Evolutionary conservation across 2,329 filamentous ascomycete species (phyloP).

Genomic region (Neopestalotiopsis clavispora): DNA sequence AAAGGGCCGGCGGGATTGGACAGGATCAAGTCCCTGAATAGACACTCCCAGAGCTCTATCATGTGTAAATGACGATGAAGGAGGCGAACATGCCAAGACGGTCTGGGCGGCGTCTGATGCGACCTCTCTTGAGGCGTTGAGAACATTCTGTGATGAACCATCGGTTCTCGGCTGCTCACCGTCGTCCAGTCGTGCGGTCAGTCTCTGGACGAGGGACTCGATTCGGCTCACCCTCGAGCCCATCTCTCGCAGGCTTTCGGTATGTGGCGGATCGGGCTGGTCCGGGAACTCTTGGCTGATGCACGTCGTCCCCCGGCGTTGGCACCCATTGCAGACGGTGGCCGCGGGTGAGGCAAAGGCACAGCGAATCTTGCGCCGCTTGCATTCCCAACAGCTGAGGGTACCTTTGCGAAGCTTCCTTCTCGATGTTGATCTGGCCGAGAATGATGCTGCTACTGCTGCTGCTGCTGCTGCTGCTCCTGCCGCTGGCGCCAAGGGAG

Average conservation of each 20-base stretch:
- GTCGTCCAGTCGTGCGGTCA: not conserved
- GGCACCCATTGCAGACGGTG: conserved; percentile 50
- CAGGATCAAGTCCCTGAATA: not conserved
- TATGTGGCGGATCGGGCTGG: conserved; percentile 21
- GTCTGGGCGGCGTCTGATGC: not conserved
- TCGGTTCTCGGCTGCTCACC: not conserved
- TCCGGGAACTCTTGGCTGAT: conserved; percentile 54
- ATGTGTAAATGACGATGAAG: not conserved
- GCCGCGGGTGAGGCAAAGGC: conserved; percentile 44
- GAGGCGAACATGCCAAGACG: not conserved
- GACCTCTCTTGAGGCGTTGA: not conserved
- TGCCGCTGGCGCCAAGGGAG: not conserved
- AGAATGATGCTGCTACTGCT: conserved; percentile 25
- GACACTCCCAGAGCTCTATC: not conserved
- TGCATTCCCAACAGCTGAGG: conserved; percentile 63
- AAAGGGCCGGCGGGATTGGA: not conserved
- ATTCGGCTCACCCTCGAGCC: not conserved
- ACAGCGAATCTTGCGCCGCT: conserved; percentile 58
- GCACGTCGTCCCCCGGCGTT: conserved; percentile 47
- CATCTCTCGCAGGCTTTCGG: conserved; percentile 10
- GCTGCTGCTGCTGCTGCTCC: conserved; percentile 32
- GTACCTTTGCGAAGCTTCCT: conserved; percentile 58
- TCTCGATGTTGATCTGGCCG: conserved; percentile 13
- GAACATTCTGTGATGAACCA: not conserved
- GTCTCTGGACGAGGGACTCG: not conserved